A percentile compares a stretch with the other conserved stretches of the same genome.
Conservation (phyloP, 805 yeast genomes). For the Saccharomycopsis capsularis region DNA sequence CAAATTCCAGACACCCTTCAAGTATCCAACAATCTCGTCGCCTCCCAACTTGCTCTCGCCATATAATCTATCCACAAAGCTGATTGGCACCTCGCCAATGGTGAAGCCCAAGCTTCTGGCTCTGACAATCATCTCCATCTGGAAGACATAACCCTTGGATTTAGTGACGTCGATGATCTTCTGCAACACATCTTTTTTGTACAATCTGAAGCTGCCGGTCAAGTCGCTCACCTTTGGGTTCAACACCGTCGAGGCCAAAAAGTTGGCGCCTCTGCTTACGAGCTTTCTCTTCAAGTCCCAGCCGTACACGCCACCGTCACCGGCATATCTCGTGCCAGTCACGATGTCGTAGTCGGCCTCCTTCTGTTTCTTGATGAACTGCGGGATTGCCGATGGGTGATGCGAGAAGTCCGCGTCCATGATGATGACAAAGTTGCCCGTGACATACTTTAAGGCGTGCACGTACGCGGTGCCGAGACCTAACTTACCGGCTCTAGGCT, state of each 20-base stretch:
- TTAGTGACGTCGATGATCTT: constrained; percentile 60
- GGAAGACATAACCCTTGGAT: constrained; percentile 78
- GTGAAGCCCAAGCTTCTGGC: constrained; percentile 68
- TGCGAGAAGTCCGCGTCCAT: constrained; percentile 85
- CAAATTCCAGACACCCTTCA: constrained; percentile 68
- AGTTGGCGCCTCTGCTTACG: constrained; percentile 75
- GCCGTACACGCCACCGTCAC: constrained; percentile 77
- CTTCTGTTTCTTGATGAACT: constrained; percentile 57
- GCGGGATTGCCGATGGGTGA: constrained; percentile 74
- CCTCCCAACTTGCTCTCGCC: constrained; percentile 79
- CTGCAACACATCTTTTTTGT: constrained; percentile 61
- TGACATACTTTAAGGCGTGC: constrained; percentile 63
- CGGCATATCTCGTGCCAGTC: constrained; percentile 57
- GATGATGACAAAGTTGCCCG: constrained; percentile 69
- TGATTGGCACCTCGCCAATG: constrained; percentile 73
- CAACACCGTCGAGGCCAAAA: constrained; percentile 62
- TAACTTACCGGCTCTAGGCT: constrained; percentile 69
- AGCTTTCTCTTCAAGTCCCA: constrained; percentile 78
- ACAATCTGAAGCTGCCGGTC: constrained; percentile 71
- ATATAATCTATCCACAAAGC: constrained; percentile 70
- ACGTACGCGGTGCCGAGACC: constrained; percentile 79
- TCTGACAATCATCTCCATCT: constrained; percentile 84
- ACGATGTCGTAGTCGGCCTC: constrained; percentile 44
- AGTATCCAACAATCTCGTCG: constrained; percentile 70
- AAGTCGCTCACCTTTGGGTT: constrained; percentile 69